Percentiles rank a stretch among this genome's conserved stretches.
Evolutionary conservation across 1,284 basidiomycete species (phyloP).

Genomic region (Moniliophthora roreri): DNA sequence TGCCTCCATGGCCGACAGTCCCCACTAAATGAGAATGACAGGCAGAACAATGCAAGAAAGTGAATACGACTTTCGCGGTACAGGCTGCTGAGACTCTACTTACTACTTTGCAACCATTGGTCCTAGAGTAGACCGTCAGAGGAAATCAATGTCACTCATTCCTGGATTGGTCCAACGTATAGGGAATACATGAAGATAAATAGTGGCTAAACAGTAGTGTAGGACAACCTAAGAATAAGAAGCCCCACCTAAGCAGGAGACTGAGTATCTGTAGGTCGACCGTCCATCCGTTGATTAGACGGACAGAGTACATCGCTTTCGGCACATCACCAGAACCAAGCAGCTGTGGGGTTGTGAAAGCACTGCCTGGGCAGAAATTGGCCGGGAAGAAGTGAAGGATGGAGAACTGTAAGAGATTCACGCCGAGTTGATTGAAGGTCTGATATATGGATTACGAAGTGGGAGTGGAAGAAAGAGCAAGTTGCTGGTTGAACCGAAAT

Average conservation of each 20-base stretch:
- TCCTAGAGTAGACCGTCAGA: too few relatives aligned
- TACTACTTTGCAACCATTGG: too few relatives aligned
- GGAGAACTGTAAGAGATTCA: neutral
- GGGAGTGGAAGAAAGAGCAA: too few relatives aligned
- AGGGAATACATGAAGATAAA: too few relatives aligned
- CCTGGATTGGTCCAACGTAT: too few relatives aligned
- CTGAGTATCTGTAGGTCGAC: conserved; percentile 34
- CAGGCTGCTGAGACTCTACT: too few relatives aligned
- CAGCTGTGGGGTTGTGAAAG: conserved; percentile 51
- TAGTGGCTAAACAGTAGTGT: conserved; percentile 27
- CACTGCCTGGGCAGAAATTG: conserved; percentile 73
- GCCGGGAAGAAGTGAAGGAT: conserved; percentile 33
- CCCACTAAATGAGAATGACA: too few relatives aligned
- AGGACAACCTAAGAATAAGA: conserved; percentile 29
- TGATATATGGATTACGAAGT: neutral
- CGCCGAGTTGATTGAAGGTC: neutral
- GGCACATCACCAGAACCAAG: conserved; percentile 76
- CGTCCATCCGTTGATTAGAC: conserved; percentile 52
- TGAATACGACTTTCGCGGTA: too few relatives aligned
- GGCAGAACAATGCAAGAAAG: too few relatives aligned
- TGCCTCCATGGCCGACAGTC: too few relatives aligned
- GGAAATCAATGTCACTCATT: too few relatives aligned
- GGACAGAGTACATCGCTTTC: conserved; percentile 43
- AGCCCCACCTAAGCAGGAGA: conserved; percentile 31
- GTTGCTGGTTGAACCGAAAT: too few relatives aligned